Evolutionary conservation across 306 rosid genomes (phyloP), one percentile per base, ranked within the genome.

Genomic region (Casuarina glauca): DNA sequence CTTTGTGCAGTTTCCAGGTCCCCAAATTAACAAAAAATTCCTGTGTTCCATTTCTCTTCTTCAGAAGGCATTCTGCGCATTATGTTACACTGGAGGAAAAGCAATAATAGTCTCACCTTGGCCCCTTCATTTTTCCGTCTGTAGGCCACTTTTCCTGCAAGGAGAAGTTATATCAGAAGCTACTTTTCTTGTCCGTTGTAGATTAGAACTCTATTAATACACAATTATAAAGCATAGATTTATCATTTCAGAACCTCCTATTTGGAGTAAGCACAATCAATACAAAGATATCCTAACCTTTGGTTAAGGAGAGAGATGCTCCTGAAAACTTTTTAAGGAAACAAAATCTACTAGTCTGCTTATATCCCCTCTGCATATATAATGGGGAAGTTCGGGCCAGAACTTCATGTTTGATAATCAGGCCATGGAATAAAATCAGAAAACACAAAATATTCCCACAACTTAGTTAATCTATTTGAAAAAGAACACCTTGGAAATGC

Each of bases 121-220:
- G 87, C 96, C 77, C 99, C 99, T 80, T 85, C 99, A 32, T 86
- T 92, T 88, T 93, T 95, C 85, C 93, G 83, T 82, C 94, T 91
- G 77, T 89, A 81, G 69, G 99, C 99, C 89, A 93, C 88, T 84
- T 95, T 95, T 84, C 97, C 99, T 93, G 91, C 88, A 86, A 70
- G 72, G 53, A 53, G 78, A 75, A 83, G 72, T 69, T 76, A 61
- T 2, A 85, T 85, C 79, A 80, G 69, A 81, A 79, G 5, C 55
- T 70, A 49, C 69, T 67, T 54, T 49, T 84, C 74, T 66, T 82
- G 81, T 70, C 58, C 67, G 73, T 19, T 36, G 69, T 17, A 66
- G 1, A 6, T 42, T 41, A 32, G 6, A 66, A 66, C 20, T 66
- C 16, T 10, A 6, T 36, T 6, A 7, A 3, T 8, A 58, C 9